These are phyloP conservation scores for Phlebiopsis gigantea DNA, from an alignment of 768 basidiomycete species.

Conservation along the genomic window DNA sequence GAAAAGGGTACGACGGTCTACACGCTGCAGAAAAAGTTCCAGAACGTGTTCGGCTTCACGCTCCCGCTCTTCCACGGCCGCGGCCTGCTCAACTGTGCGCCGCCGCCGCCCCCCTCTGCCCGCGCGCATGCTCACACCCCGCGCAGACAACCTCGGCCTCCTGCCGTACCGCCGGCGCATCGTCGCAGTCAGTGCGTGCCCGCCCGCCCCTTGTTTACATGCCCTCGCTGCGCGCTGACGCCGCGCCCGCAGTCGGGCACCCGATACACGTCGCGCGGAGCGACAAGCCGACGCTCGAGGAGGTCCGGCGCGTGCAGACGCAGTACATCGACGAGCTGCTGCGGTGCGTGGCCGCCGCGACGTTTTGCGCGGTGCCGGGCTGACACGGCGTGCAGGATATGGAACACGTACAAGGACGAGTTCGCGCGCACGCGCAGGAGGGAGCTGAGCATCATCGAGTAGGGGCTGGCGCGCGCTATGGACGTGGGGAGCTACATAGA, in stretches of 20 bases:
- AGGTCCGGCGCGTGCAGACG: constrained; percentile 72
- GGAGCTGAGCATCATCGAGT: constrained; percentile 78
- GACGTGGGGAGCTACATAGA: too few relatives aligned
- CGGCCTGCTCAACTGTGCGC: constrained; percentile 84
- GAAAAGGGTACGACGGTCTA: constrained; percentile 87
- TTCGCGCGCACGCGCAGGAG: constrained; percentile 80
- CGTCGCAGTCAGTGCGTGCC: constrained; percentile 87
- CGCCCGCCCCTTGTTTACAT: not conserved
- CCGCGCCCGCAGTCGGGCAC: constrained; percentile 59
- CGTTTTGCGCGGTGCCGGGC: not conserved
- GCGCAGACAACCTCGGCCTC: constrained; percentile 83
- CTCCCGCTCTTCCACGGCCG: constrained; percentile 96
- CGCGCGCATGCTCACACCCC: not conserved
- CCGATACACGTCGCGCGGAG: constrained; percentile 78
- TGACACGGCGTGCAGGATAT: constrained; percentile 41
- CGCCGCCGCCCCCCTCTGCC: not conserved
- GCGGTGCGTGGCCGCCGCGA: constrained; percentile 58
- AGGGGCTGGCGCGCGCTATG: too few relatives aligned
- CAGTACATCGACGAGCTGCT: constrained; percentile 90
- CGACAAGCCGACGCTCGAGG: constrained; percentile 78
- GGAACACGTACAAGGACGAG: constrained; percentile 93
- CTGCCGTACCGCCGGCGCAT: constrained; percentile 96
- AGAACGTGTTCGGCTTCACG: constrained; percentile 91
- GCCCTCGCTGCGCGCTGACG: not conserved
- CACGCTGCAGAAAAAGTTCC: constrained; percentile 85